Conservation (phyloP, 805 yeast species). For the Grigorovia humatica region DNA sequence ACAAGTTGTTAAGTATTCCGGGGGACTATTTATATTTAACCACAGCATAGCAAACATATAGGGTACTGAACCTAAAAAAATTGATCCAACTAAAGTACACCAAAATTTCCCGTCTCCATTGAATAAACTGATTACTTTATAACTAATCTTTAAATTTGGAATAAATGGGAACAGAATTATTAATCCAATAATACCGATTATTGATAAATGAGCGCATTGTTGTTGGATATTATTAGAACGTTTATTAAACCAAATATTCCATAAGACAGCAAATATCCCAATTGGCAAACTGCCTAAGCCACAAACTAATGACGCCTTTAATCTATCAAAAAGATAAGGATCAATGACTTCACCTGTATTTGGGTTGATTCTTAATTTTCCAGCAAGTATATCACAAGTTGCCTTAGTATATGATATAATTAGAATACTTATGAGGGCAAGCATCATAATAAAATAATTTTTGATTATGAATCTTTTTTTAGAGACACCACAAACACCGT, state of each 20-base stretch:
- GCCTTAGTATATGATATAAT: slow-evolving; percentile 27
- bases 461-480: slow-evolving; percentile 18
- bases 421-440: slow-evolving; percentile 21
- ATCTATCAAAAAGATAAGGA: slow-evolving; percentile 28
- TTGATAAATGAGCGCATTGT: slow-evolving; percentile 10
- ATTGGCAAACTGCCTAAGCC: slow-evolving; percentile 24
- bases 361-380: slow-evolving; percentile 23
- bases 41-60: slow-evolving; percentile 15
- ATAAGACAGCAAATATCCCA: slow-evolving; percentile 26
- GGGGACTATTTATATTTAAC: slow-evolving; percentile 15
- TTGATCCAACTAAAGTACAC: slow-evolving; percentile 8
- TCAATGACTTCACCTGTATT: slow-evolving; percentile 27
- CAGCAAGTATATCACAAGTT: slow-evolving; percentile 25
- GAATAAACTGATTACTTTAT: slow-evolving; percentile 6
- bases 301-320: slow-evolving; percentile 26
- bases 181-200: slow-evolving; percentile 18
- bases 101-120: slow-evolving; percentile 13
- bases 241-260: slow-evolving; percentile 23
- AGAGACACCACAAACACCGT: slow-evolving; percentile 23
- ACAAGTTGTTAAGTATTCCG: slow-evolving; percentile 20
- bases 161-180: slow-evolving; percentile 15
- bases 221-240: slow-evolving; percentile 9
- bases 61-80: slow-evolving; percentile 20
- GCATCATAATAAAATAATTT: slow-evolving; percentile 21
- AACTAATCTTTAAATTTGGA: slow-evolving; percentile 6